Evolutionary conservation across 345 rosid genomes (phyloP).

Genomic region (Erucastrum elatum): DNA sequence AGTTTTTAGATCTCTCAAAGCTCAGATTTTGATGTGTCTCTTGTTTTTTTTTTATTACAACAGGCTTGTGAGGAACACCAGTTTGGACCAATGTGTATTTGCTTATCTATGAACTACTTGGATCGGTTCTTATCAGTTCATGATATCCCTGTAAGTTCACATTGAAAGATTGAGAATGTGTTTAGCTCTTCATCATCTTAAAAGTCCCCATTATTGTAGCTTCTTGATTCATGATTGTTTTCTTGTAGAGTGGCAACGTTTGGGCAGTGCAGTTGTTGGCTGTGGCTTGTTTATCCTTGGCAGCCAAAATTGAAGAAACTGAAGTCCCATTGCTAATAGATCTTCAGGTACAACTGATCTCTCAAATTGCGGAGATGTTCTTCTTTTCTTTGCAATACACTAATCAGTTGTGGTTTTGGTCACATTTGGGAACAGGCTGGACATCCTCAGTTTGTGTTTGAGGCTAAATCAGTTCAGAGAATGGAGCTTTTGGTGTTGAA

Average conservation of each 20-base stretch:
- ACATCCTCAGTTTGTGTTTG: slow-evolving; percentile 54
- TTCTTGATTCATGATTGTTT: slow-evolving; percentile 9
- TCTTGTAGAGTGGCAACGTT: slow-evolving; percentile 50
- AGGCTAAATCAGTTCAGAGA: slow-evolving; percentile 55
- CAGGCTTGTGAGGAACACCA: slow-evolving; percentile 61
- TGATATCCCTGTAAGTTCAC: slow-evolving; percentile 64
- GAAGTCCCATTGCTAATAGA: slow-evolving; percentile 55
- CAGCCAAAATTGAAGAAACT: slow-evolving; percentile 75
- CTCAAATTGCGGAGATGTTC: neutral
- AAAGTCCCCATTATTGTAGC: neutral
- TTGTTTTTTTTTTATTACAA: slow-evolving; percentile 2
- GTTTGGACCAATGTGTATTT: slow-evolving; percentile 58
- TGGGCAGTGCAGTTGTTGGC: slow-evolving; percentile 66
- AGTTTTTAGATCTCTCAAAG: slow-evolving; percentile 22
- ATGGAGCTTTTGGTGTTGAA: slow-evolving; percentile 72
- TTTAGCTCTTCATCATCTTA: neutral
- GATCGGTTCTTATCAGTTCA: slow-evolving; percentile 69
- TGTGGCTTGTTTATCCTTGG: slow-evolving; percentile 75
- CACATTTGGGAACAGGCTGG: slow-evolving; percentile 45
- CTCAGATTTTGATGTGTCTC: neutral
- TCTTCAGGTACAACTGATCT: slow-evolving; percentile 55
- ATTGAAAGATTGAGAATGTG: neutral
- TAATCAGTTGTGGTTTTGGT: slow-evolving; percentile 1
- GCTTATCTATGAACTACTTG: slow-evolving; percentile 67
- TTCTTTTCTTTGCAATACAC: neutral